phyloP scores from a whole-genome alignment of 1,284 basidiomycete species.

The Ceratobasidium sp. region DNA sequence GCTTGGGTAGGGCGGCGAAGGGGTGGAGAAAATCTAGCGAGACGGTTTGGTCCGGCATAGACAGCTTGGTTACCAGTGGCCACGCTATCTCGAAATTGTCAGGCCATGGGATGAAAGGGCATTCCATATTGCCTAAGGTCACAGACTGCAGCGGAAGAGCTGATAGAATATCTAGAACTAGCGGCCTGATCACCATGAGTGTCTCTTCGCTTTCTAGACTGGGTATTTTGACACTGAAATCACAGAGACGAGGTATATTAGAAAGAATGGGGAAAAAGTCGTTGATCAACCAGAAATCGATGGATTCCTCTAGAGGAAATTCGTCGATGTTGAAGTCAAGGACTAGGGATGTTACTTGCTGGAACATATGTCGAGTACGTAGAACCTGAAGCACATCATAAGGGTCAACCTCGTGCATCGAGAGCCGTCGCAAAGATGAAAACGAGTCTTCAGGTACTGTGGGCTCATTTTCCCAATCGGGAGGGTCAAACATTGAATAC shows the following conservation, averaged over 20 bases:
- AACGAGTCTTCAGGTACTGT: neutral
- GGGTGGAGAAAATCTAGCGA: neutral
- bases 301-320: neutral
- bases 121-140: neutral
- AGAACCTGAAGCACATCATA: neutral
- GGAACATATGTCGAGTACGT: neutral
- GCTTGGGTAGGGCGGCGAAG: neutral
- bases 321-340: neutral
- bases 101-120: neutral
- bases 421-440: neutral
- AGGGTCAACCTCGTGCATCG: neutral
- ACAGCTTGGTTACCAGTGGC: neutral
- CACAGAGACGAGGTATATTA: neutral
- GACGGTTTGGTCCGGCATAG: neutral
- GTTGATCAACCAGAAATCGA: neutral
- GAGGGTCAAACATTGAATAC: neutral
- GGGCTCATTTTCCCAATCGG: neutral
- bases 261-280: neutral
- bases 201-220: too few relatives aligned
- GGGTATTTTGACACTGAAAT: neutral
- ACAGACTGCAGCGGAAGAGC: slow-evolving; percentile 4
- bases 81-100: neutral
- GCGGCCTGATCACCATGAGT: neutral
- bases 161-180: neutral
- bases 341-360: neutral